Evolutionary conservation across 2,329 filamentous ascomycete genomes (phyloP), one percentile per base, ranked within the genome.

Genomic region (Emergomyces pasteurianus): DNA sequence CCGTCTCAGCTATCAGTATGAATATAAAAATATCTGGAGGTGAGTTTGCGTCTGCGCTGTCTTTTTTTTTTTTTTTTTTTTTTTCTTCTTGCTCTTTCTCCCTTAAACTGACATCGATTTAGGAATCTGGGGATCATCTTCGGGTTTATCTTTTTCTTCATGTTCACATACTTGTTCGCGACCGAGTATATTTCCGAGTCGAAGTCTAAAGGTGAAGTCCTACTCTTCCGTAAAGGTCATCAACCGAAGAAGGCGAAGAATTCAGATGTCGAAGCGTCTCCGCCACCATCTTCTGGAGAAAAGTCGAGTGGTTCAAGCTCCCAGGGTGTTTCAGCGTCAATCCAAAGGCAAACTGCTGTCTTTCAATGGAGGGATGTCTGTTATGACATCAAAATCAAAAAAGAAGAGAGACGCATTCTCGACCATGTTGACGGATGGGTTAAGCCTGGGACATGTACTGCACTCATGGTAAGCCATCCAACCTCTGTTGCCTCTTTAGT

Each of bases 381-480:
- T 75, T 96, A 89, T 68, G 86, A 89, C 62, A 87, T 90, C 70
- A 83, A 84, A 67, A 90, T 95, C 75, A 95, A 94, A 78, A 79
- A 79, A 16, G 84, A 92, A 67, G 77, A 80, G 1, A 83, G 90
- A 18, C 84, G 87, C 47, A 88, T 96, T 67, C 78, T 96, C 62
- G 87, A 96, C 68, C 80, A 94, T 65, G 89, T 96, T 16, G 88
- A 95, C 69, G 92, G 92, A 46, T 96, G 90, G 89, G 90, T 96
- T 63, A 94, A 95, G 75, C 92, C 92, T 2, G 92, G 92, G 62
- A 95, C 89, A 14, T 74, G 95, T 58, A 96, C 91, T 14, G 91
- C 90, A 40, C 80, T 95, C 1, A 95, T 96, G 90, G 89, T 71
- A 66, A 65, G 62, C 34, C n/a, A 16, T 56, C 18, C 36, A 2